A percentile compares a stretch with the other conserved stretches of the same genome.
These are phyloP conservation scores for Nicotiana benthamiana DNA, from an alignment of 257 asterid species.

Conservation along the genomic window DNA sequence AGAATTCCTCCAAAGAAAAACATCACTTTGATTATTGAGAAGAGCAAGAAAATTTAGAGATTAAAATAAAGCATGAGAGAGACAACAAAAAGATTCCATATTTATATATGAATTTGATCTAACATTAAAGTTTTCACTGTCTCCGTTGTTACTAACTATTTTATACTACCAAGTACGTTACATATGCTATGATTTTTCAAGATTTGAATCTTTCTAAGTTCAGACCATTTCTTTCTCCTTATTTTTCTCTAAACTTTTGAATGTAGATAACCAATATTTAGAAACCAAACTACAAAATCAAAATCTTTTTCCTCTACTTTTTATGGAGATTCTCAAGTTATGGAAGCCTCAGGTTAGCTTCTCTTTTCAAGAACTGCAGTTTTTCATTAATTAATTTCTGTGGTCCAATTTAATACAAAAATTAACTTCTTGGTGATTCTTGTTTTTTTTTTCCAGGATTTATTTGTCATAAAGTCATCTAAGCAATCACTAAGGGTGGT, in stretches of 20 bases:
- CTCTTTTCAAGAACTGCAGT: background rate
- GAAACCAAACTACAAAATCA: background rate
- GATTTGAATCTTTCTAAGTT: constrained; percentile 9
- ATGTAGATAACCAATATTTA: background rate
- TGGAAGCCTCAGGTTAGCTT: constrained; percentile 39
- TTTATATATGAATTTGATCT: background rate
- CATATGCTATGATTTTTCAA: background rate
- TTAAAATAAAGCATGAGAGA: background rate
- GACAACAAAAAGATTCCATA: background rate
- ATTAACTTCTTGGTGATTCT: background rate
- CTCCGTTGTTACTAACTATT: background rate
- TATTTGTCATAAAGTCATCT: constrained; percentile 24
- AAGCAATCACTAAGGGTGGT: constrained; percentile 46
- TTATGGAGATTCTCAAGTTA: constrained; percentile 35
- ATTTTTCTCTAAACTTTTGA: constrained; percentile 28
- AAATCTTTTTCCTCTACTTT: background rate
- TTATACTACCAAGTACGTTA: background rate
- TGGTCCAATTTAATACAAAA: background rate
- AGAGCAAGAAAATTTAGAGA: background rate
- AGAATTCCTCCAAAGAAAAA: background rate
- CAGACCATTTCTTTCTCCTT: constrained; percentile 47
- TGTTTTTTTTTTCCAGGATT: constrained; percentile 29
- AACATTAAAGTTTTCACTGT: background rate
- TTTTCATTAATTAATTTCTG: background rate
- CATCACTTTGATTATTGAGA: background rate